These are phyloP conservation scores for Trypanosoma platydactyli DNA, from an alignment of 208 protist genomes.

Conservation along the genomic window DNA sequence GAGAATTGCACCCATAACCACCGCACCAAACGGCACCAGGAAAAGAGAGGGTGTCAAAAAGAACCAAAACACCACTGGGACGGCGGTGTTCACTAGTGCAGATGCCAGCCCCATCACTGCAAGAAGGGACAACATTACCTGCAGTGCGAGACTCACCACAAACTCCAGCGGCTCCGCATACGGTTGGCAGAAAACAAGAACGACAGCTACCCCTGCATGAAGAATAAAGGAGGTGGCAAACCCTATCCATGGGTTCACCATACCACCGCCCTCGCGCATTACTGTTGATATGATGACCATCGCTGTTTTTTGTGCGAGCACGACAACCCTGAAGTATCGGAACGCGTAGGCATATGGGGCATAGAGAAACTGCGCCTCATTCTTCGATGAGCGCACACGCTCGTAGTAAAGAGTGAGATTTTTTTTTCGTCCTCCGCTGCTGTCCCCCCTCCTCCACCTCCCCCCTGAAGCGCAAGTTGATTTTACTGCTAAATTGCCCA, in stretches of 20 bases:
- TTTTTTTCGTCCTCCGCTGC: neutral
- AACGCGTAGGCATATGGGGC: slow-evolving; percentile 23
- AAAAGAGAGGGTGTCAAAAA: slow-evolving; percentile 26
- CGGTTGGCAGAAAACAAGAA: slow-evolving; percentile 19
- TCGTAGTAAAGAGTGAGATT: slow-evolving; percentile 17
- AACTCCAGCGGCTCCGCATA: slow-evolving; percentile 24
- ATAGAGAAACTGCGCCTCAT: slow-evolving; percentile 36
- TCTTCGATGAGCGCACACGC: slow-evolving; percentile 25
- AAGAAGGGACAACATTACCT: slow-evolving; percentile 17
- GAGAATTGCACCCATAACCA: slow-evolving; percentile 3
- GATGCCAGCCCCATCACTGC: slow-evolving; percentile 22
- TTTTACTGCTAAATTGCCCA: neutral
- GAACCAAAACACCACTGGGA: slow-evolving; percentile 12
- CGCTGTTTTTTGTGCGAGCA: slow-evolving; percentile 31
- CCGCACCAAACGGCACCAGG: slow-evolving; percentile 12
- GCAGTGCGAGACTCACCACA: slow-evolving; percentile 26
- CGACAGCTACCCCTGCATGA: slow-evolving; percentile 2
- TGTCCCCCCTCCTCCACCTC: neutral
- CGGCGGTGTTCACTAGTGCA: neutral
- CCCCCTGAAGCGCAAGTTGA: neutral
- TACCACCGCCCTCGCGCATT: slow-evolving; percentile 16
- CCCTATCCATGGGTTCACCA: slow-evolving; percentile 19
- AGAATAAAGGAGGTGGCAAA: slow-evolving; percentile 22
- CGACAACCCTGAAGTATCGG: slow-evolving; percentile 32
- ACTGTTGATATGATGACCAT: slow-evolving; percentile 24